Evolutionary conservation across 2,329 filamentous ascomycete species (phyloP), one percentile per base, ranked within the genome.

Genomic region (Fusarium mundagurra): DNA sequence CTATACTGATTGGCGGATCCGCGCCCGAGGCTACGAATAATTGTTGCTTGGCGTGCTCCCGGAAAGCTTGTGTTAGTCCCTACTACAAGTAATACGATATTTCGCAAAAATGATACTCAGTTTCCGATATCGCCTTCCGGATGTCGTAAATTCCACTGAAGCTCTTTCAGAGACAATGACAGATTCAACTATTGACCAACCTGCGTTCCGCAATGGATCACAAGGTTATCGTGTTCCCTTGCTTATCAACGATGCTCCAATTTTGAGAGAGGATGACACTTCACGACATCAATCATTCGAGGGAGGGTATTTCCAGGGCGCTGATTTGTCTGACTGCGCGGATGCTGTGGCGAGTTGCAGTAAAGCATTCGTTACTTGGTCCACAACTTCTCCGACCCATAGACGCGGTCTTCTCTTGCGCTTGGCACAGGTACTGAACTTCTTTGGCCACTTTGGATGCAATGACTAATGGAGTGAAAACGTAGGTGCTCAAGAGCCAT

Each of bases 381-480:
- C 55, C 2, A 36, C 41, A 18, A 59, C 55, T 10, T 59, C 41
- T 33, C 41, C 55, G 12, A 36, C 55, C 8, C 41, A 36, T 5
- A 36, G 55, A 11, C n/a, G 55, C 2, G 1, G 17, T 10, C 33
- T 59, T 8, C 36, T 59, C 6, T 27, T 59, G 6, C n/a, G 31
- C 4, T 9, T 48, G 8, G 31, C 29, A 29, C 10, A 48, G 18
- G 41, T 48, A 29, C 4, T 5, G 11, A 22, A 12, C 5, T 6
- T 1, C n/a, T 5, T 10, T 20, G 2, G 4, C 8, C 14, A 12
- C 2, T 12, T 4, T 24, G 4, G 0, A 9, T 17, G 5, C 7
- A 7, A 9, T 17, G 13, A 1, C n/a, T 58, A 20, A 58, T 7
- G 13, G 6, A 27, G 1, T 2, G 10, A 2, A n/a, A 55, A 18